Percentiles rank a stretch among this genome's conserved stretches.
Conservation (phyloP, 495 filamentous ascomycete species). For the Aspergillus bertholletiae region DNA sequence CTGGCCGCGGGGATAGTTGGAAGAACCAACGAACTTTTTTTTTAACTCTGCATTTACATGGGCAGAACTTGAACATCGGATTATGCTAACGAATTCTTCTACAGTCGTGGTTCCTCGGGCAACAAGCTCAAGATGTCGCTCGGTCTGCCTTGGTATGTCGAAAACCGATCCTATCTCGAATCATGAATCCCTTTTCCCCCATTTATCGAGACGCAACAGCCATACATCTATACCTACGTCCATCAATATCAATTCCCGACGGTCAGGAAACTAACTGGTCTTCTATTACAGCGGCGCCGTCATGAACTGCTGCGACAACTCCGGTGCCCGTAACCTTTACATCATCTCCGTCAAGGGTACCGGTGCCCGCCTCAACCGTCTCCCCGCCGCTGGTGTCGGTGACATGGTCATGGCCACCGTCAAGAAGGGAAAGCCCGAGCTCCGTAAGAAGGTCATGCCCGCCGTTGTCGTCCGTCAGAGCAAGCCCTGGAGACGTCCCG, state of each 20-base stretch:
- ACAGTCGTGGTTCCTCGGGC: constrained; percentile 84
- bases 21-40: background rate
- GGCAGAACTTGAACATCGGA: no score
- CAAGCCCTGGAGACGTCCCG: constrained; percentile 97
- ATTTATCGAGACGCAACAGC: background rate
- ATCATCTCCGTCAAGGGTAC: constrained; percentile 99
- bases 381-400: constrained; percentile 95
- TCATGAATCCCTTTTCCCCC: background rate
- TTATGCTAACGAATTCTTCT: constrained; percentile 23
- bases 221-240: background rate
- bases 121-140: constrained; percentile 99
- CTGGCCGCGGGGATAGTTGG: background rate
- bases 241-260: background rate
- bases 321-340: constrained; percentile 97
- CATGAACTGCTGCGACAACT: constrained; percentile 98
- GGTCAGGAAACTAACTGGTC: constrained; percentile 16
- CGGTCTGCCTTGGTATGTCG: constrained; percentile 96
- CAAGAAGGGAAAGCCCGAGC: constrained; percentile 99
- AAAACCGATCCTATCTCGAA: constrained; percentile 8
- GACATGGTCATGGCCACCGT: constrained; percentile 99
- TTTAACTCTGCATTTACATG: background rate
- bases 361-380: constrained; percentile 95
- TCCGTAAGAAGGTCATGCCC: constrained; percentile 99
- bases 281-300: constrained; percentile 72
- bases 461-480: constrained; percentile 96